Evolutionary conservation across 352 stramenopile genomes (phyloP), one percentile per base, ranked within the genome.

Genomic region (Globisporangium viniferum): DNA sequence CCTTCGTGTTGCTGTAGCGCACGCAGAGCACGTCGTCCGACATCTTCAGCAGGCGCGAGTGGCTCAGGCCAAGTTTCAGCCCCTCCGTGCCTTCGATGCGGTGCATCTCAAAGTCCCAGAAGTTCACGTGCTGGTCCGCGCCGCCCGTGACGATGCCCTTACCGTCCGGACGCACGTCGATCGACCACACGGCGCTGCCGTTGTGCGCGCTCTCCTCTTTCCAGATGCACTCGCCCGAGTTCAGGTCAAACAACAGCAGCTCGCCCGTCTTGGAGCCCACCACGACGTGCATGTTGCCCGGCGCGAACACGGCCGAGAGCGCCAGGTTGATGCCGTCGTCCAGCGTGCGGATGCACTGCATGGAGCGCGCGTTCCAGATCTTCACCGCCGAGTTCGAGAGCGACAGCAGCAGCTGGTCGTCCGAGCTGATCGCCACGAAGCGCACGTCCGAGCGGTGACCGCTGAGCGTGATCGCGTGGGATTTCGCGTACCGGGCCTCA

Each of bases 1-100:
- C 93, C 73, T 93, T 89, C 3, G 93, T 95, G 81, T 99, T 90
- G 62, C 92, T 98, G 82, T 98, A 99, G 59, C 91, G 84, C 39
- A 99, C 97, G 68, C 94, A 98, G 58, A 99, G 88, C 49, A 99
- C 97, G 75, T 99, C 98, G 74, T 99, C 97, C 36, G 90, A 89
- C 96, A 99, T 99, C 80, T 99, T 97, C n/a, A 99, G 87, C 58
- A 98, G 97, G 24, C 97, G 90, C 35, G 95, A 88, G 75, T 99
- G 97, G 46, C 93, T 91, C 35, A 99, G 73, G 41, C 94, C 91
- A 48, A 98, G 89, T 70, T 94, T 88, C n/a, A 94, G 74, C n/a
- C 69, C 73, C 5, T 80, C 84, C 46, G 64, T 77, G 56, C 80
- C 76, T 18, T 79, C 75, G 12, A 77, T 67, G n/a, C 76, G 82